Base-by-base conservation (phyloP, 1,284 basidiomycete species). In the Spongispora temasekensis region DNA sequence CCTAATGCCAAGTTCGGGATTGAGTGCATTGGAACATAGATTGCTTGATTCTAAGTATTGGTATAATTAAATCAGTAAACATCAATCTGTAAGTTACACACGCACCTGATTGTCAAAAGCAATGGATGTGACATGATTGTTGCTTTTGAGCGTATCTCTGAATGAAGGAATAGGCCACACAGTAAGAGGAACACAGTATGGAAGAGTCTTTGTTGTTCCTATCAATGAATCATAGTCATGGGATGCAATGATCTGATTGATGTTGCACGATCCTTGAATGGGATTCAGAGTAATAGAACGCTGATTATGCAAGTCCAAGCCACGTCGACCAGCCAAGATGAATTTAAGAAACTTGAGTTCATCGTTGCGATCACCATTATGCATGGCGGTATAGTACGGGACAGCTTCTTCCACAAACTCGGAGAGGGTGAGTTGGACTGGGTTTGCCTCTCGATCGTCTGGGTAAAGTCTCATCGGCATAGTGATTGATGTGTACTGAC, bases 291-390 rank as follows among this genome's bases (percentile, higher is more conserved):
- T 32, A 15, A 52, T 32, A n/a, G 50, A 52, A 23, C 3, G 31
- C 13, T 34, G 21, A 52, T 32, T 25, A 8, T 52, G n/a, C 13
- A 32, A 34, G 5, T 52, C 31, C 31, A 52, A 15, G 12, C 21
- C 51, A 23, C 21, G 13, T 32, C 6, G 31, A 34, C 51, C 31
- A 13, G 30, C 51, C 3, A 34, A 13, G 13, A 15, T 7, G 9
- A 52, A 52, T 23, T 52, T 52, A 31, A 52, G 31, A 23, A 52
- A 52, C 21, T 25, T 52, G 31, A 52, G 51, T 52, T 52, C 51
- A 34, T 52, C 21, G 2, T 34, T 13, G 2, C 21, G 7, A 52
- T 52, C 25, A 21, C 21, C 21, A 4, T 25, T 15, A 21, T n/a
- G n/a, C 30, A 31, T 10, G 21, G 21, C 21, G 23, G 31, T 34